Base-by-base conservation (phyloP, 1,284 basidiomycete genomes). In the Omphalotus olearius region DNA sequence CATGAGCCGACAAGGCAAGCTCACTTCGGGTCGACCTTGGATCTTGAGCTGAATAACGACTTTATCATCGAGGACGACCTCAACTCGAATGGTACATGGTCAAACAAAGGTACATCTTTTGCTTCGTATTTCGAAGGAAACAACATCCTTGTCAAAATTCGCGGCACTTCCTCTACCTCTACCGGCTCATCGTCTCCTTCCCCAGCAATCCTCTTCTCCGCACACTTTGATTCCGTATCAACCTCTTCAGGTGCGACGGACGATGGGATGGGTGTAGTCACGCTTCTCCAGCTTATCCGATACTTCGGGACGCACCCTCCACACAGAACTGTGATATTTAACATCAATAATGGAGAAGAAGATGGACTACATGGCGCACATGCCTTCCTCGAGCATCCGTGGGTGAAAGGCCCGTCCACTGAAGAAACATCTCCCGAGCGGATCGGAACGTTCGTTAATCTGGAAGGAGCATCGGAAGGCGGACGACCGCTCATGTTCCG, bases 261-360 rank as follows among this genome's bases (percentile, higher is more conserved):
- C 57, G 80, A 89, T 58, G 85, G 85, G 9, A 89, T 90, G 77
- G 85, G 80, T 5, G 73, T 87, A 7, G 81, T 72, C 6, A 84
- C 84, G 0, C 65, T 88, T 3, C 62, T 91, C 13, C 82, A 88
- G 54, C 73, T 91, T 56, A 69, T 86, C 20, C 68, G 80, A 35
- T 80, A 82, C 58, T 75, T 87, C 51, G 72, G 80, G 0, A 64
- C 70, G 54, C 68, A 79, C 43, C 73, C 75, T 14, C 79, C 79
- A 1, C 69, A 69, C 38, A 71, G 80, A 37, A 87, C 85, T 0
- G 82, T 83, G 3, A 66, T 91, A 2, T 88, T 91, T 69, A 88
- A 91, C 60, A 78, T 90, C 63, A 91, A 91, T 64, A 90, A 91
- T 55, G 88, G 83, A 1, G 89, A 91, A 63, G 88, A 91, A 59